These are phyloP conservation scores for Chlorophyllum brunneum DNA, from an alignment of 768 basidiomycete genomes.

Conservation along the genomic window DNA sequence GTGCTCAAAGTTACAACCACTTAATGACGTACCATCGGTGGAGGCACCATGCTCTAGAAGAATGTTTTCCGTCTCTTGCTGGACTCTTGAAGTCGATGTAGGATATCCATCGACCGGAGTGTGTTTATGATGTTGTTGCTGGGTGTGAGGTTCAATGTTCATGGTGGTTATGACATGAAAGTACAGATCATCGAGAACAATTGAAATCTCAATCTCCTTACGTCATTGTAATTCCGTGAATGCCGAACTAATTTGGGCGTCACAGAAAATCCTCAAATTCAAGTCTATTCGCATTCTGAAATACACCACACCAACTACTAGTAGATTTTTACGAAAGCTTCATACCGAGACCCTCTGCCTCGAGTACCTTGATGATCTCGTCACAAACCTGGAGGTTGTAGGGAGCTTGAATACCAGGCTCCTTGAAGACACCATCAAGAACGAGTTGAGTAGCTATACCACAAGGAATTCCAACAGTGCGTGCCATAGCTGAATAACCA, in stretches of 20 bases:
- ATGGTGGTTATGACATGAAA: constrained; percentile 10
- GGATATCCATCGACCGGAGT: constrained; percentile 54
- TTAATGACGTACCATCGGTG: constrained; percentile 1
- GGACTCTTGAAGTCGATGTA: constrained; percentile 59
- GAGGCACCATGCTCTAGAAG: constrained; percentile 52
- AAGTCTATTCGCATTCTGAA: no score
- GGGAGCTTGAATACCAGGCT: constrained; percentile 80
- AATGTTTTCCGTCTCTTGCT: constrained; percentile 63
- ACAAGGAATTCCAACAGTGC: constrained; percentile 88
- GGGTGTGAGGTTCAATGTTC: constrained; percentile 6
- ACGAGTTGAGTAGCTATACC: constrained; percentile 92
- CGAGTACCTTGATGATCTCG: constrained; percentile 60
- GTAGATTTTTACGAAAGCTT: no score
- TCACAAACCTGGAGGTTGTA: constrained; percentile 86
- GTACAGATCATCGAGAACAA: background rate
- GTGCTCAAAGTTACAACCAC: background rate
- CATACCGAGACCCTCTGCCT: constrained; percentile 72
- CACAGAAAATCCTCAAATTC: no score
- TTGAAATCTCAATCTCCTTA: background rate
- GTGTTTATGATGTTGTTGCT: constrained; percentile 19
- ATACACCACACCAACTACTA: no score
- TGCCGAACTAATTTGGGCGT: no score
- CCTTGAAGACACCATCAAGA: constrained; percentile 77
- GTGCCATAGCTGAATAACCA: constrained; percentile 89
- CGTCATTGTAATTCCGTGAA: background rate